phyloP scores from a whole-genome alignment of 768 basidiomycete genomes.

The Porphyrellus cyaneotinctus region DNA sequence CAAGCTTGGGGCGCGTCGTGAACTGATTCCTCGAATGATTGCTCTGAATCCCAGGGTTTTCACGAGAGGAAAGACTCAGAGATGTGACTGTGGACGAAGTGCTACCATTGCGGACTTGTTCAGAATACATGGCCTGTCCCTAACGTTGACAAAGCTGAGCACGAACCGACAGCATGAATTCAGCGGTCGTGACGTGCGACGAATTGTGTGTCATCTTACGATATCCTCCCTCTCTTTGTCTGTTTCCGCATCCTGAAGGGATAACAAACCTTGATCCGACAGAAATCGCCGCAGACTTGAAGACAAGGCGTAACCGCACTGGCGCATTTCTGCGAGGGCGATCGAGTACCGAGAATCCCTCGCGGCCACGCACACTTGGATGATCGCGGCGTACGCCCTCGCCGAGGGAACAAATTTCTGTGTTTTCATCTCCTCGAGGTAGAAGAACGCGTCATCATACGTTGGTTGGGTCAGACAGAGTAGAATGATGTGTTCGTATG shows the following conservation, averaged over 20 bases:
- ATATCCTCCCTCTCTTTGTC: neutral
- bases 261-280: conserved; percentile 10
- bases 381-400: conserved; percentile 55
- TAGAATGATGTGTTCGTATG: conserved; percentile 63
- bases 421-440: conserved; percentile 84
- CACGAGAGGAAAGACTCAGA: too few relatives aligned
- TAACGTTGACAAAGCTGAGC: too few relatives aligned
- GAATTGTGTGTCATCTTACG: neutral
- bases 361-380: conserved; percentile 50
- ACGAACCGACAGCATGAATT: too few relatives aligned
- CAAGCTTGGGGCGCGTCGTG: too few relatives aligned
- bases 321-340: conserved; percentile 68
- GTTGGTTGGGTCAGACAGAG: conserved; percentile 66
- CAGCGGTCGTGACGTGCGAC: too few relatives aligned
- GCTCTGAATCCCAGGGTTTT: too few relatives aligned
- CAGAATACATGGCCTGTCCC: too few relatives aligned
- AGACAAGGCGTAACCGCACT: conserved; percentile 48
- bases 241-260: neutral
- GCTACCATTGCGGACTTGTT: too few relatives aligned
- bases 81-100: too few relatives aligned
- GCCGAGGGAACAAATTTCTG: conserved; percentile 50
- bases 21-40: neutral
- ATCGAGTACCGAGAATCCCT: conserved; percentile 61
- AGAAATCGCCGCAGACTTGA: conserved; percentile 32
- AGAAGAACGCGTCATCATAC: conserved; percentile 87